phyloP scores from a whole-genome alignment of 305 asterid species.

The Coffea humblotiana region DNA sequence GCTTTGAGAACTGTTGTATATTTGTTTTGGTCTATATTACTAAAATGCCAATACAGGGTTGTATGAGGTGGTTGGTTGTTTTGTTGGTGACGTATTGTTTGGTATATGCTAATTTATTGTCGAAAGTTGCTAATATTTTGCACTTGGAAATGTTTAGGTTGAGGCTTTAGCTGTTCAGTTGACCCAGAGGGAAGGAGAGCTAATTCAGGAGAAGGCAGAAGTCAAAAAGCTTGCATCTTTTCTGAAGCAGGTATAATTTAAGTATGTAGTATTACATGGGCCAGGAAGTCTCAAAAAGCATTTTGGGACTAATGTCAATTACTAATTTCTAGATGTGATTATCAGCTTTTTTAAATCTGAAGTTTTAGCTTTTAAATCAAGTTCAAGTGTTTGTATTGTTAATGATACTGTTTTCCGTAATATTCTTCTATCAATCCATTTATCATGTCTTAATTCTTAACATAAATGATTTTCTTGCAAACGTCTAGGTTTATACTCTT shows the following conservation, averaged over 20 bases:
- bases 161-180: slow-evolving; percentile 93
- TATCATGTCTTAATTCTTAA: not conserved
- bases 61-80: not conserved
- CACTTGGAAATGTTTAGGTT: slow-evolving; percentile 44
- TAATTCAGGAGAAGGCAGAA: slow-evolving; percentile 90
- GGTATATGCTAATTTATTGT: not conserved
- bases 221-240: slow-evolving; percentile 92
- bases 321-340: not conserved
- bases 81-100: not conserved
- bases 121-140: not conserved
- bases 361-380: not conserved
- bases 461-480: not conserved
- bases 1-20: not conserved
- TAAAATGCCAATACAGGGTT: not conserved
- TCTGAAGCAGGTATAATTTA: slow-evolving; percentile 68
- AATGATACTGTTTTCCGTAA: not conserved
- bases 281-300: not conserved
- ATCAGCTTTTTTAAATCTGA: not conserved
- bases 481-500: not conserved
- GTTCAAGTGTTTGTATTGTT: not conserved
- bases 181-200: slow-evolving; percentile 93
- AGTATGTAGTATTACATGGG: not conserved
- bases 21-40: not conserved
- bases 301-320: not conserved
- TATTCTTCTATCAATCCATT: not conserved